Percentiles rank a stretch among this genome's conserved stretches.
Conservation (phyloP, 2,329 filamentous ascomycete genomes). For the Aspergillus viridinutans region DNA sequence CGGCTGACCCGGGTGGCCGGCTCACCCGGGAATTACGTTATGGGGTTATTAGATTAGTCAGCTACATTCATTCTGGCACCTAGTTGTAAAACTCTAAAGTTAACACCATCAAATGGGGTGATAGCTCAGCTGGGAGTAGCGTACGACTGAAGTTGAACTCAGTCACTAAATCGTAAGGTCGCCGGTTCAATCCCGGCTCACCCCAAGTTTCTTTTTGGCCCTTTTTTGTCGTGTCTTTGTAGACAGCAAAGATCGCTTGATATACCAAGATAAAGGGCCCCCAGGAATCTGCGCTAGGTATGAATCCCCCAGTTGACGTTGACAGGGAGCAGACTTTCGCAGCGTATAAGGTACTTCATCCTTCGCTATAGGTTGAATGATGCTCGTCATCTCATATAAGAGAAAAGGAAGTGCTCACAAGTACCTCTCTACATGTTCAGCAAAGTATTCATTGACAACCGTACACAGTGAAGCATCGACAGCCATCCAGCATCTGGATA, state of each 20-base stretch:
- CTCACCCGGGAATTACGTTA: too few species aligned
- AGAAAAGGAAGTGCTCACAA: neutral
- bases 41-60: too few species aligned
- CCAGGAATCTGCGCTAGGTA: neutral
- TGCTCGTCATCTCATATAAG: neutral
- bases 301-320: neutral
- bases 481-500: neutral
- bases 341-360: neutral
- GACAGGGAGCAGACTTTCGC: neutral
- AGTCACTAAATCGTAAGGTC: too few species aligned
- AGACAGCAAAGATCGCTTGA: neutral
- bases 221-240: neutral
- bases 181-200: too few species aligned
- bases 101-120: neutral
- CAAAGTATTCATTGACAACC: neutral
- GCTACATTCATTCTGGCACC: too few species aligned
- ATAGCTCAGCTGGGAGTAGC: too few species aligned
- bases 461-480: constrained; percentile 2
- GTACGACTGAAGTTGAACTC: too few species aligned
- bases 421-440: neutral
- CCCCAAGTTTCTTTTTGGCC: too few species aligned
- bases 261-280: neutral
- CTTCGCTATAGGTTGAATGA: neutral
- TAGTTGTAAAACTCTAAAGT: too few species aligned
- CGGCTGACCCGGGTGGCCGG: too few species aligned